Percentiles rank a stretch among this genome's conserved stretches.
Evolutionary conservation across 108 stramenopile genomes (phyloP).

Genomic region (Cyclotella kingstonii): DNA sequence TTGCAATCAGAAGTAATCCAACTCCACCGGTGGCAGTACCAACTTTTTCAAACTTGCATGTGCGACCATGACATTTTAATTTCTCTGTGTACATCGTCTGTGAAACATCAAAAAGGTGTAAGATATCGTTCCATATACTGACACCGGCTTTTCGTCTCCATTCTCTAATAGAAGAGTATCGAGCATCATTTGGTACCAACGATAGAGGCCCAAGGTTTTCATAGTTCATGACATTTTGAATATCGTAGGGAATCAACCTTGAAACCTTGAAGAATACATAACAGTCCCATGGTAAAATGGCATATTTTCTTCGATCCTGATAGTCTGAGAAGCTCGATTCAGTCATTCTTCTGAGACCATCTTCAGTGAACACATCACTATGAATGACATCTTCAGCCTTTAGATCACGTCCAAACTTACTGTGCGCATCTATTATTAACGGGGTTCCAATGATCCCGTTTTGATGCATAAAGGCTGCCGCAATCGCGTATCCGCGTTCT

Average conservation of each 20-base stretch:
- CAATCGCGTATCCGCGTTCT: constrained; percentile 33
- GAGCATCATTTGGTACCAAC: constrained; percentile 23
- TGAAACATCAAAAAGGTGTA: constrained; percentile 12
- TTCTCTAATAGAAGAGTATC: constrained; percentile 4
- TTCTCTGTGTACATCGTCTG: constrained; percentile 5
- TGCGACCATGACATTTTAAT: constrained; percentile 27
- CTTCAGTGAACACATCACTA: constrained; percentile 37
- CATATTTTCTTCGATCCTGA: constrained; percentile 36
- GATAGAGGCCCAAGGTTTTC: constrained; percentile 7
- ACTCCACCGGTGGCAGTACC: constrained; percentile 20
- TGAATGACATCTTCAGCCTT: constrained; percentile 17
- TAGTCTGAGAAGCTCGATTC: constrained; percentile 38
- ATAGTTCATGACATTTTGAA: constrained; percentile 34
- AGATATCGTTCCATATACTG: constrained; percentile 21
- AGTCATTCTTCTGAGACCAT: constrained; percentile 34
- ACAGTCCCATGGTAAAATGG: constrained; percentile 46
- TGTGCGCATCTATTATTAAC: constrained; percentile 25
- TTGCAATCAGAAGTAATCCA: constrained; percentile 3
- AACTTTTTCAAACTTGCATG: constrained; percentile 33
- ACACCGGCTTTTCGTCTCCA: constrained; percentile 22
- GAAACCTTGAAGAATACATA: constrained; percentile 50
- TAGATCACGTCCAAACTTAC: constrained; percentile 37
- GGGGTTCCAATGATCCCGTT: constrained; percentile 35
- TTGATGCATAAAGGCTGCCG: constrained; percentile 43
- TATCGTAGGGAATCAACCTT: constrained; percentile 32